Base-by-base conservation (phyloP, 2,329 filamentous ascomycete genomes). In the Botryotinia convoluta region DNA sequence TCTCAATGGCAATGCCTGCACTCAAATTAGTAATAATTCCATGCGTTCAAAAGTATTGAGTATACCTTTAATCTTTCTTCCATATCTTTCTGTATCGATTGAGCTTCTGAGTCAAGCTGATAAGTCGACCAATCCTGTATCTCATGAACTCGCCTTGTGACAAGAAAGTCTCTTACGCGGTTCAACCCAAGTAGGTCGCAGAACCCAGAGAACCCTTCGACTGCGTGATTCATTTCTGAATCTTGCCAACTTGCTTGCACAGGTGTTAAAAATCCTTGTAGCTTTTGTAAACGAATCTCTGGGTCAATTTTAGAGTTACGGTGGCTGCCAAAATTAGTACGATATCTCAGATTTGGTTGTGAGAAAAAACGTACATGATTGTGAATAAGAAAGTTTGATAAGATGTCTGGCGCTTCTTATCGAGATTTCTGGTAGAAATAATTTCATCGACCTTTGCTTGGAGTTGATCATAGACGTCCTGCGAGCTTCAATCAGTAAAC, bases 341-440 rank as follows among this genome's bases (percentile, higher is more conserved):
- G 22, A 37, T 3, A 62, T n/a, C 37, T 37, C 5, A n/a, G 18
- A 2, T 42, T 29, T 61, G 18, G 48, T 26, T 48, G 48, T 67
- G 51, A 20, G 42, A 10, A 60, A 32, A 9, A 59, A 81, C 86
- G 80, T 84, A 92, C 89, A 96, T 91, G 75, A 99, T 96, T 74
- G 97, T 96, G 81, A 99, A 97, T 0, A 98, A 86, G 76, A 98
- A 95, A 16, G 94, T 95, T 77, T 91, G 93, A 79, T 97, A 95
- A 2, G 95, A 93, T 79, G 96, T 91, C 73, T 93, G 90, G 45
- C 95, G 89, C 79, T 95, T 94, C 78, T 95, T 92, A 79, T 98
- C 95, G 44, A 92, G 84, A 71, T 88, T 87, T 44, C 92, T 89
- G 65, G 92, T 89, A 75, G 90, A 86, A 80, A 92, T 87, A 85